Conservation (phyloP, 2,329 filamentous ascomycete species). For the Balansia obtecta region DNA sequence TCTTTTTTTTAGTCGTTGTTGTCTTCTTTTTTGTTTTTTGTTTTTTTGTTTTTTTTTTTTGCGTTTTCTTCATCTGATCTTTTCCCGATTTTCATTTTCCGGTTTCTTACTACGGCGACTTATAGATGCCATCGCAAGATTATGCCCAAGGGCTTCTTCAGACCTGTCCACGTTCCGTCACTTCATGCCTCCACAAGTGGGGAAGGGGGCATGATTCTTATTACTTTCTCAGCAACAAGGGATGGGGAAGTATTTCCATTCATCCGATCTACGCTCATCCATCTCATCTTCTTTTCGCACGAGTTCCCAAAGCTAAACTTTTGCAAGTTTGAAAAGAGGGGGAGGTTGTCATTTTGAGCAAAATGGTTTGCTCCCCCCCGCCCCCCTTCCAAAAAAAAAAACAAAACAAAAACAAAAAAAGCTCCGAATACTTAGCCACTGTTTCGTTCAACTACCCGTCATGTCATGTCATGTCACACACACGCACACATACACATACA, state of each 20-base stretch:
- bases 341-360: too few relatives aligned
- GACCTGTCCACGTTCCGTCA: slow-evolving; percentile 4
- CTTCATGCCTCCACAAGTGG: slow-evolving; percentile 1
- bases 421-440: not conserved
- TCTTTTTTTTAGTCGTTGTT: too few relatives aligned
- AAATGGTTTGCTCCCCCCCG: too few relatives aligned
- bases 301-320: too few relatives aligned
- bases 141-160: slow-evolving; percentile 12
- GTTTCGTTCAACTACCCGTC: not conserved
- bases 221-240: too few relatives aligned
- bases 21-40: slow-evolving; percentile 10
- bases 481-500: too few relatives aligned
- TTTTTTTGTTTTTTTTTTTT: not conserved
- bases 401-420: too few relatives aligned
- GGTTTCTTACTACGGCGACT: slow-evolving; percentile 13
- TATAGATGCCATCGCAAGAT: slow-evolving; percentile 23
- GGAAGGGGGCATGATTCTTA: too few relatives aligned
- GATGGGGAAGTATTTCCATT: not conserved
- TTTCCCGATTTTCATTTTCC: not conserved
- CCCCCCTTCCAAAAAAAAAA: too few relatives aligned
- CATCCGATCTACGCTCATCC: not conserved
- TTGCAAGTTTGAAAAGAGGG: too few relatives aligned
- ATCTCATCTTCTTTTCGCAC: too few relatives aligned
- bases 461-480: not conserved
- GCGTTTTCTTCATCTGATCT: not conserved